These are phyloP conservation scores for Aspergillus versicolor DNA, from an alignment of 2,329 filamentous ascomycete species.

Conservation along the genomic window DNA sequence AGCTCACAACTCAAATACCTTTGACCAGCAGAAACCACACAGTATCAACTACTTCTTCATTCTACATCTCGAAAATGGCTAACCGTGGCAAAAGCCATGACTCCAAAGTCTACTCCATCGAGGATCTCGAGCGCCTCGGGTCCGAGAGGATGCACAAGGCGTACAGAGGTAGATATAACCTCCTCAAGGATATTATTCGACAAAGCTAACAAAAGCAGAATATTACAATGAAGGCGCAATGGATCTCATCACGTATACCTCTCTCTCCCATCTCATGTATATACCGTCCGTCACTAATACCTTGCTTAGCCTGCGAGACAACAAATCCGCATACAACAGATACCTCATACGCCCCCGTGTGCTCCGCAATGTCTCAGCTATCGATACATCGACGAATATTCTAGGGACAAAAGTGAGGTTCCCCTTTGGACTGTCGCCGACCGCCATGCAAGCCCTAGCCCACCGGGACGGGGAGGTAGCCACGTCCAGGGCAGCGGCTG, in stretches of 20 bases:
- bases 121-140: constrained; percentile 38
- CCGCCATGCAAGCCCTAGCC: constrained; percentile 30
- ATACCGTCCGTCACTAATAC: background rate
- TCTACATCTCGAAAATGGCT: constrained; percentile 10
- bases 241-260: constrained; percentile 45
- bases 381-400: constrained; percentile 41
- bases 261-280: too few species aligned
- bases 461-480: background rate
- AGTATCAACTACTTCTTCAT: too few species aligned
- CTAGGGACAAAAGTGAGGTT: constrained; percentile 44
- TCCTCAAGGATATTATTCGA: background rate
- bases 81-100: constrained; percentile 18
- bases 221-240: constrained; percentile 58
- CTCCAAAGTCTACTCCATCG: constrained; percentile 14
- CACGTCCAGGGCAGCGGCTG: background rate
- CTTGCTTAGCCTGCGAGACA: constrained; percentile 43
- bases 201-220: constrained; percentile 30
- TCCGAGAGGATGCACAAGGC: constrained; percentile 36
- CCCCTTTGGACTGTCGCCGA: constrained; percentile 53
- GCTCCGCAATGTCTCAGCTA: constrained; percentile 40
- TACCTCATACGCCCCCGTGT: constrained; percentile 48
- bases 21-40: too few species aligned
- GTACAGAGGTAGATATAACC: constrained; percentile 24
- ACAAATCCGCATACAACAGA: constrained; percentile 49
- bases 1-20: too few species aligned